Evolutionary conservation across 2,329 filamentous ascomycete species (phyloP), one percentile per base, ranked within the genome.

Genomic region (Magnaporthales sp.): DNA sequence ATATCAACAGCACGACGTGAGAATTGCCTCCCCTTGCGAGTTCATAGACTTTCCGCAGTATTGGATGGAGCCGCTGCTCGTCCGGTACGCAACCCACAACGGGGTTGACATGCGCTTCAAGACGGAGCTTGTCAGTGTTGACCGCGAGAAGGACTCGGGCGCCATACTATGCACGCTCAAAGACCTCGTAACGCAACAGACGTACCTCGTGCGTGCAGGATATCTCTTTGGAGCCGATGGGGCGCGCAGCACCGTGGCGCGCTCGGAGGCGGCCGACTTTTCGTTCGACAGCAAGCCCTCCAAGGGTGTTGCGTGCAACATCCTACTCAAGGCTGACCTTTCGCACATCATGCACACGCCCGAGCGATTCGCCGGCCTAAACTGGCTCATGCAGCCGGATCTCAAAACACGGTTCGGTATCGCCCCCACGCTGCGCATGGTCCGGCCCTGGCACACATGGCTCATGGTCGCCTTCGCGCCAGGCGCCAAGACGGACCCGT

Each of bases 181-280:
- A 9, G 62, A 63, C 32, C 27, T 63, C 13, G 22, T 22, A 4
- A 63, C 62, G 30, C 19, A 30, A 22, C 19, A 63, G 4, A 46
- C n/a, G 15, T 63, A 63, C 62, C 22, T 22, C 27, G 62, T 63
- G 8, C 29, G 27, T 27, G 19, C 62, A 10, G 5, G 11, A 24
- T 63, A 27, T 22, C 30, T 63, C 1, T 63, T 63, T 22, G 62
- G 62, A 13, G 62, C 62, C 71, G 88, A 87, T 1, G 92, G 90
- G 74, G 90, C 89, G 56, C 87, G 87, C 67, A 86, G 84, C 65
- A 93, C 83, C 0, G 91, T 93, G 22, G 90, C 90, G 68, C 75
- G 76, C n/a, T 86, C 79, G 26, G 86, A 90, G 58, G 83, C 78
- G 24, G 89, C 84, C 66, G 97, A 90, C 66, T 97, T 84, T 77